Base-by-base conservation (phyloP, 2,329 filamentous ascomycete species). In the Capronia coronata region DNA sequence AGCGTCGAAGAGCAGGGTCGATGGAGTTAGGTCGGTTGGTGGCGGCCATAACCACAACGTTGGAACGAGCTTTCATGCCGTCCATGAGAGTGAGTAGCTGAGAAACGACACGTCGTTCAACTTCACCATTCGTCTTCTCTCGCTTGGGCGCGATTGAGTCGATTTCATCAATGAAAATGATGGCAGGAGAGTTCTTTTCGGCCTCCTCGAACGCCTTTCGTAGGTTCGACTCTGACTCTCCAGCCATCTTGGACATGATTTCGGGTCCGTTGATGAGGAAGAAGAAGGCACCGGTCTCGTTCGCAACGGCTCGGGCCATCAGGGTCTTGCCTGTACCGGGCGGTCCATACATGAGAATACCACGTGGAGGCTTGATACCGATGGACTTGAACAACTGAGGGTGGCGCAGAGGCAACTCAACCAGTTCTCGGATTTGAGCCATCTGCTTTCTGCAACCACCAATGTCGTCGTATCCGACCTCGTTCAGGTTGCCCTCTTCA, bases 181-280 rank as follows among this genome's bases (percentile, higher is more conserved):
- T 97, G 50, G 93, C 90, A 11, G 93, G 93, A 0, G 91, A 95
- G 76, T 97, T 97, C 83, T 97, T 97, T 77, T 97, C 91, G 37
- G 93, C 93, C 75, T 97, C 93, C 71, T 97, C 93, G 64, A 98
- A 98, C n/a, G 93, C 93, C 75, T 97, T 97, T 64, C 93, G 86
- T 61, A 98, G 73, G 71, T 97, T 97, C 52, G 91, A 97, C 71
- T 97, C 93, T 52, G 93, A 97, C 73, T 98, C 93, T 80, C 93
- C 93, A 52, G 93, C 93, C 93, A 97, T 97, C 82, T 97, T 97
- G 52, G 91, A 96, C 93, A 98, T 97, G 75, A 98, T 97, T 71
- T 97, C 93, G 45, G 93, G 93, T 59, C 93, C 91, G 73, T 97
- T 97, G 80, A 98, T 97, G 57, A 97, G 75, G 82, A 98, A 97